Conservation (phyloP, 306 rosid species). For the Trifolium pratense region DNA sequence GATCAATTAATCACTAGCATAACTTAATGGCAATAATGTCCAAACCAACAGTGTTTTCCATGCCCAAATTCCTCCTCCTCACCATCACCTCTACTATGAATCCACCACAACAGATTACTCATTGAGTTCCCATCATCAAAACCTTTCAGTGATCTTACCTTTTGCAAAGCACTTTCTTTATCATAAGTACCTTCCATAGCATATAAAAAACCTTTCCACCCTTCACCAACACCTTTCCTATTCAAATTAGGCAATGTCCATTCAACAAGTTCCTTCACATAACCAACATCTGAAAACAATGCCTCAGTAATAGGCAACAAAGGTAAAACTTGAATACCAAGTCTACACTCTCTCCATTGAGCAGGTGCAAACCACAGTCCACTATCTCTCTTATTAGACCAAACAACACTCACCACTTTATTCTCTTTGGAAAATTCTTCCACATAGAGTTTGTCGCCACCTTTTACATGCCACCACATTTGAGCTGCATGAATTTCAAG, state of each 20-base stretch:
- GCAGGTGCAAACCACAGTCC: conserved; percentile 89
- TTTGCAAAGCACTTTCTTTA: conserved; percentile 55
- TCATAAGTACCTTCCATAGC: conserved; percentile 78
- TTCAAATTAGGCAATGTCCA: conserved; percentile 70
- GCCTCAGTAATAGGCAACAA: conserved; percentile 51
- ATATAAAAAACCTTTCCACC: conserved; percentile 78
- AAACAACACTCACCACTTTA: conserved; percentile 69
- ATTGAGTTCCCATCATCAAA: conserved; percentile 80
- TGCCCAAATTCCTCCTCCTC: conserved; percentile 38
- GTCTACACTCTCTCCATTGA: conserved; percentile 77
- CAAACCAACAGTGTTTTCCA: conserved; percentile 46
- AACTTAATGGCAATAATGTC: conserved; percentile 39
- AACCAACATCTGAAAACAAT: conserved; percentile 50
- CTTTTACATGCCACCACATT: conserved; percentile 85
- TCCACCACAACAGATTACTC: conserved; percentile 85
- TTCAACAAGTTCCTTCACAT: conserved; percentile 69
- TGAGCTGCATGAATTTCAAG: conserved; percentile 78
- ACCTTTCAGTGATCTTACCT: conserved; percentile 52
- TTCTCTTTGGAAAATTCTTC: conserved; percentile 66
- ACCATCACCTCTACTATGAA: conserved; percentile 63
- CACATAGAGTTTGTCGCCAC: conserved; percentile 50
- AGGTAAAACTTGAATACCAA: conserved; percentile 83
- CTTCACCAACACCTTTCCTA: conserved; percentile 67
- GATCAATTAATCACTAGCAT: neutral
- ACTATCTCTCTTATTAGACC: conserved; percentile 85